Percentiles rank a stretch among this genome's conserved stretches.
Evolutionary conservation across 2,329 filamentous ascomycete species (phyloP).

Genomic region (Sordariomycetes sp.): DNA sequence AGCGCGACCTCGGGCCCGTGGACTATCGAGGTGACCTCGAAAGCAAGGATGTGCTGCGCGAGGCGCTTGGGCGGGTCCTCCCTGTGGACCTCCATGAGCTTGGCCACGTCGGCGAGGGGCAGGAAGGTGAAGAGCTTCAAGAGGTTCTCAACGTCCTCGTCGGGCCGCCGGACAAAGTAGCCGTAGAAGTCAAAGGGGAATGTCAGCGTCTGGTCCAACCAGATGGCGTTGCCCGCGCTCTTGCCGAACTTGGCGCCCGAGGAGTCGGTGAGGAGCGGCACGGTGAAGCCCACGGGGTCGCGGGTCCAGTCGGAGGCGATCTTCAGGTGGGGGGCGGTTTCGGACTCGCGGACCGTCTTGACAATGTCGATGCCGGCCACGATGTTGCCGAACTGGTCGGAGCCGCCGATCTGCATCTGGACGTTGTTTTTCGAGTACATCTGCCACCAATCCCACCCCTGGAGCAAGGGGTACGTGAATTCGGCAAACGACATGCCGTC

Average conservation of each 20-base stretch:
- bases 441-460: conserved; percentile 95
- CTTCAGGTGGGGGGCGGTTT: conserved; percentile 30
- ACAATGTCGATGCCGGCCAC: conserved; percentile 79
- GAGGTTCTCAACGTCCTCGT: conserved; percentile 70
- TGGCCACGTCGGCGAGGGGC: conserved; percentile 55
- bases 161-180: conserved; percentile 76
- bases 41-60: conserved; percentile 76
- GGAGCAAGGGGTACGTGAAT: conserved; percentile 85
- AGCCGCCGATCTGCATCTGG: conserved; percentile 85
- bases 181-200: conserved; percentile 78
- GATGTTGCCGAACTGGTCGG: conserved; percentile 96
- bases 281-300: conserved; percentile 75
- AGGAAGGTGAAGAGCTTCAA: conserved; percentile 88
- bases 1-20: conserved; percentile 60
- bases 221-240: conserved; percentile 85
- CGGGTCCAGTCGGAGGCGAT: conserved; percentile 32
- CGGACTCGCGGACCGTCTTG: conserved; percentile 56
- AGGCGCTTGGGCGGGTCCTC: conserved; percentile 58
- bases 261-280: conserved; percentile 77
- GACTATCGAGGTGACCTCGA: conserved; percentile 69
- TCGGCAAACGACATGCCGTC: conserved; percentile 93
- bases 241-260: conserved; percentile 91
- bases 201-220: conserved; percentile 78
- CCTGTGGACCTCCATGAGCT: conserved; percentile 57
- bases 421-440: conserved; percentile 58